Evolutionary conservation across 139 green algal species (phyloP), one percentile per base, ranked within the genome.

Genomic region (Mesotaenium endlicherianum): DNA sequence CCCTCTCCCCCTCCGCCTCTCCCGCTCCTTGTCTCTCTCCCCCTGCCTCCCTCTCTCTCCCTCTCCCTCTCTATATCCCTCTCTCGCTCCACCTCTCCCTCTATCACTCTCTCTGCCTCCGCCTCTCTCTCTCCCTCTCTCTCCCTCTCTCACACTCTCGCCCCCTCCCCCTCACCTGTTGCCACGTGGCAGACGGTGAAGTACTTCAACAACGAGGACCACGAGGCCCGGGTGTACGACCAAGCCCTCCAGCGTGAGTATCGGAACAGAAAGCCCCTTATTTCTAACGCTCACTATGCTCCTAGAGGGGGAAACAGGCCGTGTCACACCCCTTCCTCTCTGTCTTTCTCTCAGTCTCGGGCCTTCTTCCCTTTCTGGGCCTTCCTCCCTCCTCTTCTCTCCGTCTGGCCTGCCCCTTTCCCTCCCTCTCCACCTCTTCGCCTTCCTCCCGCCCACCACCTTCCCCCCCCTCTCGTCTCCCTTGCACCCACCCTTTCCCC

Each of bases 201-300:
- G 53, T 90, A 97, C 88, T 98, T 97, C 87, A 91, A 91, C 77
- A 95, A 95, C 59, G 95, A 98, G 84, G 71, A 82, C 17, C 93
- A 97, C 76, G 96, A 99, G 89, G 74, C 83, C 59, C 53, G 42
- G 44, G 53, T 93, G 38, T 97, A 97, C 77, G 94, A 97, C 74
- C 90, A 93, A 70, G 93, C 87, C 89, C 91, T 98, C 81, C 82
- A 84, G 14, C 75, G 80, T 86, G 3, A 31, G 69, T 84, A 26
- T 26, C n/a, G n/a, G 26, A 64, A 64, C 20, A 64, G 20, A 64
- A 64, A 64, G 50, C 20, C 50, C 26, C n/a, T n/a, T n/a, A n/a
- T 64, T 64, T 64, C 50, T 34, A 64, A 64, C 41, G 8, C 11
- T 5, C 60, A 11, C 60, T 47, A 6, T 72, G 36, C 60, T 14